These are phyloP conservation scores for Rhizodiscina lignyota DNA, from an alignment of 495 filamentous ascomycete species.

Conservation along the genomic window DNA sequence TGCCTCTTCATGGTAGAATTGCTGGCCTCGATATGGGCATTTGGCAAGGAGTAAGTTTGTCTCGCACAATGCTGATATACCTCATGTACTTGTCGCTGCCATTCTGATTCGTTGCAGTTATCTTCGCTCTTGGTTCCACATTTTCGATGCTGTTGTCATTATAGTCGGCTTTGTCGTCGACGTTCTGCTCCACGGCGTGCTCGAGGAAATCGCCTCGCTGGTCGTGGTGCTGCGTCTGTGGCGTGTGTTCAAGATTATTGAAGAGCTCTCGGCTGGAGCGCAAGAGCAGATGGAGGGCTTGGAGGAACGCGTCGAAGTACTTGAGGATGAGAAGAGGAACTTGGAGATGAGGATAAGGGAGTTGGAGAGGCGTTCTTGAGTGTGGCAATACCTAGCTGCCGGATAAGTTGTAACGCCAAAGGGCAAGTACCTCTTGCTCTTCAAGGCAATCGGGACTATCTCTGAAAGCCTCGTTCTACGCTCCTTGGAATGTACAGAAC, in stretches of 20 bases:
- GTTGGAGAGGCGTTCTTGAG: slow-evolving; percentile 11
- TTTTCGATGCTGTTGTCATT: slow-evolving; percentile 47
- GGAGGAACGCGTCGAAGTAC: slow-evolving; percentile 21
- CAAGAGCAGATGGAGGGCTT: slow-evolving; percentile 35
- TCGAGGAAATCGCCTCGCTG: slow-evolving; percentile 44
- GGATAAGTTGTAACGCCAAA: too few species aligned
- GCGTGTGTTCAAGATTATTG: slow-evolving; percentile 52
- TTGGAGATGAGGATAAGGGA: slow-evolving; percentile 24
- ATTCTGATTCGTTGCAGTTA: slow-evolving; percentile 26
- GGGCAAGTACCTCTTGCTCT: too few species aligned
- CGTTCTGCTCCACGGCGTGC: slow-evolving; percentile 34
- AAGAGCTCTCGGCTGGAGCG: slow-evolving; percentile 43
- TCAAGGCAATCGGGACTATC: too few species aligned
- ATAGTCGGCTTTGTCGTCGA: slow-evolving; percentile 42
- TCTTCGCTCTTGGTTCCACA: slow-evolving; percentile 43
- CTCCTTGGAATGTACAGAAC: too few species aligned
- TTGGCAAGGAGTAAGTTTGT: slow-evolving; percentile 31
- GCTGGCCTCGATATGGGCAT: slow-evolving; percentile 35
- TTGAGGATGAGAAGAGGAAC: slow-evolving; percentile 30
- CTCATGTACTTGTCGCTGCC: too few species aligned
- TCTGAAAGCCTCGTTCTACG: too few species aligned
- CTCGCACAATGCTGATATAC: background rate
- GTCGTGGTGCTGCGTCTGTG: slow-evolving; percentile 48
- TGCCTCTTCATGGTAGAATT: slow-evolving; percentile 46
- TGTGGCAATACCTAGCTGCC: too few species aligned